Evolutionary conservation across 139 green algal species (phyloP), one percentile per base, ranked within the genome.

Genomic region (Haematococcus lacustris): DNA sequence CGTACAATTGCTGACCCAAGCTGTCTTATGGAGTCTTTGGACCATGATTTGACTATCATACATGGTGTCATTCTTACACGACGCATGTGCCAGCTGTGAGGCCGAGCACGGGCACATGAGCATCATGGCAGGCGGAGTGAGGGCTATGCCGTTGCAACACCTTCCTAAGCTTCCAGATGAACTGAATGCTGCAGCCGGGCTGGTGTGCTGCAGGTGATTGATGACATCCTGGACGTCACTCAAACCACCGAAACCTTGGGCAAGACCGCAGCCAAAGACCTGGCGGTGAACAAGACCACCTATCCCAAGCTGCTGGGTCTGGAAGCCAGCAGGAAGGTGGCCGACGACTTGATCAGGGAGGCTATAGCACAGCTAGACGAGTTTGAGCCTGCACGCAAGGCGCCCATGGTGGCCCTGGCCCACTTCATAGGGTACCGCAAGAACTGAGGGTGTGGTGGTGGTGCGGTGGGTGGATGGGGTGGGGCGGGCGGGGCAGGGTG

Each of bases 141-240:
- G n/a, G n/a, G n/a, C n/a, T n/a, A n/a, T n/a, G 21, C 26, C 30
- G 59, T 66, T 13, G 13, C 21, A 21, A 21, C 47, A 57, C 32
- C 57, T 65, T 65, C 17, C 57, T 37, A 25, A 33, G 57, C 26
- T 65, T 13, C 21, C 21, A 13, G 21, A 35, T 65, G 57, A n/a
- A 13, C 5, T 33, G 23, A 65, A 65, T 47, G 13, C 13, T 28
- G 47, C 47, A 57, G 21, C 13, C 23, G 21, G 59, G 21, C 26
- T 13, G 32, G 51, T 34, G 17, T 37, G 28, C 38, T 47, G 9
- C 84, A 96, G 88, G 92, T 99, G 4, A 84, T 99, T 50, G 96
- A 99, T 78, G 95, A 99, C 84, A 98, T 99, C 76, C 84, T 99
- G 73, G 96, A 99, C 80, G 91, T 97, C 59, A 98, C 94, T 21